Percentiles rank a stretch among this genome's conserved stretches.
Evolutionary conservation across 805 yeast genomes (phyloP).

Genomic region (Nakazawaea pomicola): DNA sequence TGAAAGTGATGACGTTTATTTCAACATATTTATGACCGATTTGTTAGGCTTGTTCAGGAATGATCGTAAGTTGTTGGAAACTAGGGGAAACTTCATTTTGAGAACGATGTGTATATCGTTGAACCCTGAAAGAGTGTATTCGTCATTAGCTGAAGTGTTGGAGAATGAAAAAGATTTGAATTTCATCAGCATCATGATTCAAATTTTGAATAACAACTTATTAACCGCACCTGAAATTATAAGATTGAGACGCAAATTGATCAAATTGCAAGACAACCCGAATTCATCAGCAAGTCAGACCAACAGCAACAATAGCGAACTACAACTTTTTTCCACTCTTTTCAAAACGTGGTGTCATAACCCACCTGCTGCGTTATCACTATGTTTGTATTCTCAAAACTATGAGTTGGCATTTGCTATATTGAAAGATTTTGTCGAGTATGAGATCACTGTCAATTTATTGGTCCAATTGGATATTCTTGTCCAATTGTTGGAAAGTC

Average conservation of each 20-base stretch:
- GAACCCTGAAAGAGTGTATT: constrained; percentile 78
- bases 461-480: constrained; percentile 84
- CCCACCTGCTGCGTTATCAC: constrained; percentile 80
- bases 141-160: constrained; percentile 72
- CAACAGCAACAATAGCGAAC: constrained; percentile 42
- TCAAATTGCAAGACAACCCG: constrained; percentile 15
- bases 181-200: constrained; percentile 78
- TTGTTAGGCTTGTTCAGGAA: constrained; percentile 64
- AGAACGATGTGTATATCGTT: constrained; percentile 78
- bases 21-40: constrained; percentile 69
- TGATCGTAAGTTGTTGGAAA: constrained; percentile 62
- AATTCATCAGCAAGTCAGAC: background rate
- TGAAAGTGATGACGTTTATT: constrained; percentile 69
- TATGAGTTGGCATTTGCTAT: constrained; percentile 86
- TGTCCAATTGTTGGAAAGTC: constrained; percentile 88
- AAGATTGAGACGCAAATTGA: constrained; percentile 61
- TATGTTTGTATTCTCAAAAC: constrained; percentile 81
- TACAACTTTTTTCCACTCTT: constrained; percentile 64
- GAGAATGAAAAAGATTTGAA: constrained; percentile 55
- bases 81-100: constrained; percentile 77
- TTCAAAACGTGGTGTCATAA: constrained; percentile 92
- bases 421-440: constrained; percentile 72
- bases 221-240: constrained; percentile 81
- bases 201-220: constrained; percentile 79
- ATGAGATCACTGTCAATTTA: constrained; percentile 73